Conservation (phyloP, 345 rosid species). For the Brassica cretica region DNA sequence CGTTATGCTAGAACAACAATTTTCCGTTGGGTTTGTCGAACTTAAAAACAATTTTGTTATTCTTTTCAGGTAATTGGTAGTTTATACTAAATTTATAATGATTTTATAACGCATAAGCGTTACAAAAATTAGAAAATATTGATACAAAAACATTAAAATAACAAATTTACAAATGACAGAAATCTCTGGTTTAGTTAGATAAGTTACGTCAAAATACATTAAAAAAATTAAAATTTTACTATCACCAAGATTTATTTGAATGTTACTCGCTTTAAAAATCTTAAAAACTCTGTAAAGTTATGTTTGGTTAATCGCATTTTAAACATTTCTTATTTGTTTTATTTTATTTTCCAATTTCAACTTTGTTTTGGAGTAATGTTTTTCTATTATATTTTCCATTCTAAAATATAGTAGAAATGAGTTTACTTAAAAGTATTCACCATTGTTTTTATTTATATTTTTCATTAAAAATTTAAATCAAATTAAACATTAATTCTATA, state of each 20-base stretch:
- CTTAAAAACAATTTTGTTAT: neutral
- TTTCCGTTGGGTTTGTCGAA: neutral
- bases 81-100: neutral
- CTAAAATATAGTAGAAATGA: no score
- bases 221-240: no score
- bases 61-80: neutral
- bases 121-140: neutral
- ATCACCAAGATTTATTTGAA: no score
- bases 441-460: no score
- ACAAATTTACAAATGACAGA: neutral
- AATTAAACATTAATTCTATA: neutral
- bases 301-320: neutral
- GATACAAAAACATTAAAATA: neutral
- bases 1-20: neutral
- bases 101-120: neutral
- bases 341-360: no score
- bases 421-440: neutral
- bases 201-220: neutral
- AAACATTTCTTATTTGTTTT: no score
- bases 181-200: neutral
- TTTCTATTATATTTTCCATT: no score
- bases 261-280: no score
- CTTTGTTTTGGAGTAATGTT: no score
- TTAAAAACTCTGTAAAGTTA: no score
- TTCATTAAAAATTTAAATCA: neutral